Conservation (phyloP, 2,329 filamentous ascomycete genomes). For the Domatiomyces globalis region DNA sequence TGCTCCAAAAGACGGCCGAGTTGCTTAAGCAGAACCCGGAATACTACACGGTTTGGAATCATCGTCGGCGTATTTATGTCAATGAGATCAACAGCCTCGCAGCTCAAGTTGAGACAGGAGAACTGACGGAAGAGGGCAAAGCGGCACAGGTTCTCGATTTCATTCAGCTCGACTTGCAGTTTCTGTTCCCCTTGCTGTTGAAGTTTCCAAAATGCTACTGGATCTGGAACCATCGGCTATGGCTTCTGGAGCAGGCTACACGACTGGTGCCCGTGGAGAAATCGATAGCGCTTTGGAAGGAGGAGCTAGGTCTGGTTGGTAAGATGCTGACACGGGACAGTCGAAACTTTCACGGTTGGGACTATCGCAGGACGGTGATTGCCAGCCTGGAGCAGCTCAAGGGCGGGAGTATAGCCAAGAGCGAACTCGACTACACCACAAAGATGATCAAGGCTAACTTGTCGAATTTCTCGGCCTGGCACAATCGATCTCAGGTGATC, state of each 20-base stretch:
- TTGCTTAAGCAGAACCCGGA: conserved; percentile 33
- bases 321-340: conserved; percentile 82
- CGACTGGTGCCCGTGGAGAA: conserved; percentile 41
- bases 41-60: conserved; percentile 37
- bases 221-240: conserved; percentile 94
- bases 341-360: conserved; percentile 95
- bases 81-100: conserved; percentile 16
- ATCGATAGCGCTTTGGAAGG: conserved; percentile 60
- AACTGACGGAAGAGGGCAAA: conserved; percentile 18
- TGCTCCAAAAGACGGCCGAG: conserved; percentile 31
- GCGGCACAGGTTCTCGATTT: conserved; percentile 33
- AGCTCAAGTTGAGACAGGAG: conserved; percentile 11
- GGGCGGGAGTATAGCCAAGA: conserved; percentile 53
- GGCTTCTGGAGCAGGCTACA: conserved; percentile 64
- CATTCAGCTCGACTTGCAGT: conserved; percentile 60
- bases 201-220: conserved; percentile 95
- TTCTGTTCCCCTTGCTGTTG: conserved; percentile 70
- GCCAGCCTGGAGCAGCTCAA: conserved; percentile 51
- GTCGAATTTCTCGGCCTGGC: conserved; percentile 96
- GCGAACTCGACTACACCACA: conserved; percentile 80
- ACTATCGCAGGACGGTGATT: conserved; percentile 70
- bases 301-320: conserved; percentile 65
- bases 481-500: conserved; percentile 74
- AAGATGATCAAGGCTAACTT: conserved; percentile 74
- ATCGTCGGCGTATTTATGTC: conserved; percentile 46